Evolutionary conservation across 177 flowering plant genomes (phyloP).

Genomic region (Tripterygium wilfordii): DNA sequence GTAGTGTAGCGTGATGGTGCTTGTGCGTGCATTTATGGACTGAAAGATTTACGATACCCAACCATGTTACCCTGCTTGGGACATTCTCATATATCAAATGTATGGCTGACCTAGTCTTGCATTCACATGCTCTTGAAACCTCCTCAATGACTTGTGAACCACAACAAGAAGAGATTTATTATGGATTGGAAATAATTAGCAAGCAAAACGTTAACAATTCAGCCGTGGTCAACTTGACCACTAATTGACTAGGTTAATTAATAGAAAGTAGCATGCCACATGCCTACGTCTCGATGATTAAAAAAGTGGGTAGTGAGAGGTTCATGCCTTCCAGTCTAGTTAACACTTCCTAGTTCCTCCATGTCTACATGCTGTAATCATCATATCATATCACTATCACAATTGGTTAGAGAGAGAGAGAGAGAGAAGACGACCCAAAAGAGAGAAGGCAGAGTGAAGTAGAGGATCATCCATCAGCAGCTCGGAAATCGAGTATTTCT

Average conservation of each 20-base stretch:
- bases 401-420: conserved; percentile 3
- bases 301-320: conserved; percentile 12
- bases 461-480: background rate
- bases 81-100: no score
- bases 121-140: no score
- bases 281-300: conserved; percentile 5
- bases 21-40: background rate
- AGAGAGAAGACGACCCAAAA: conserved; percentile 1
- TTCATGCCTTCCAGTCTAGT: conserved; percentile 15
- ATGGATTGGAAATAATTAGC: no score
- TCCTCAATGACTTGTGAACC: no score
- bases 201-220: no score
- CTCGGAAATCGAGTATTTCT: conserved; percentile 9
- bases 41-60: no score
- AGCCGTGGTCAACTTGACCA: no score
- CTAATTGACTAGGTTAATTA: no score
- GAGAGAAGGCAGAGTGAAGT: conserved; percentile 3
- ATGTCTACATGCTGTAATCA: conserved; percentile 7
- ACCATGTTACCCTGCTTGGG: no score
- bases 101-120: no score
- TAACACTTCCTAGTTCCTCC: conserved; percentile 17
- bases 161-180: no score
- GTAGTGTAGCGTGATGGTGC: background rate
- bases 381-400: background rate
- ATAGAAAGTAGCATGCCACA: no score